Base-by-base conservation (phyloP, 2,329 filamentous ascomycete species). In the Exophiala xenobiotica region DNA sequence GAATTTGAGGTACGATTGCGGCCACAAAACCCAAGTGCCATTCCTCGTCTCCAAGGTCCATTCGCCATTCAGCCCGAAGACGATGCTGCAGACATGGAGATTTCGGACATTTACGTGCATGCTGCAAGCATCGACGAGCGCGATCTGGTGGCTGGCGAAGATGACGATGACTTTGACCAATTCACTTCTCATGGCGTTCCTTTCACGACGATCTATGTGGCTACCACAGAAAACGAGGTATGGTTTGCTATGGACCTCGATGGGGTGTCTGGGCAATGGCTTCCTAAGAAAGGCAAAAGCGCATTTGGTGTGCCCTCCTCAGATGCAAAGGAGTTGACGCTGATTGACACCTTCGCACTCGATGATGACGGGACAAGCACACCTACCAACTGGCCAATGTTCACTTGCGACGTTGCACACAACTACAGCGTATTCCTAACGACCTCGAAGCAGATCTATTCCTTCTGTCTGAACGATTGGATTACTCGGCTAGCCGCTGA, bases 261-360 rank as follows among this genome's bases (percentile, higher is more conserved):
- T 44, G 82, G 81, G 0, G 75, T 86, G 2, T 75, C 83, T 58
- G 82, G 79, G 6, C 78, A 81, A 60, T 86, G 82, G 82, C 73
- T 85, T 6, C 81, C 82, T 1, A 72, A 69, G 46, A 65, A 66
- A 14, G 68, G 63, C 45, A 70, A 66, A 43, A 70, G 68, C 44
- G 63, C 67, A 1, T 75, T 75, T 59, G 67, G 63, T 20, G 67
- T 69, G 9, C 71, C 72, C 27, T 49, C 69, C 14, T 69, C 68
- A 3, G 70, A 74, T 18, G 66, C 70, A 7, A 66, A 69, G 37
- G 71, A 74, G 33, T 61, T 77, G 16, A 53, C 76, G 4, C 56
- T 74, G 40, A 64, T 76, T 8, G 73, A 77, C 54, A 72, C 71
- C 0, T 53, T 77, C 18, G 68, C 75, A 54, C 73, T 72, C 0